Percentiles rank a stretch among this genome's conserved stretches.
Conservation (phyloP, 176 grass and related monocot species). For the Thinopyrum elongatum region DNA sequence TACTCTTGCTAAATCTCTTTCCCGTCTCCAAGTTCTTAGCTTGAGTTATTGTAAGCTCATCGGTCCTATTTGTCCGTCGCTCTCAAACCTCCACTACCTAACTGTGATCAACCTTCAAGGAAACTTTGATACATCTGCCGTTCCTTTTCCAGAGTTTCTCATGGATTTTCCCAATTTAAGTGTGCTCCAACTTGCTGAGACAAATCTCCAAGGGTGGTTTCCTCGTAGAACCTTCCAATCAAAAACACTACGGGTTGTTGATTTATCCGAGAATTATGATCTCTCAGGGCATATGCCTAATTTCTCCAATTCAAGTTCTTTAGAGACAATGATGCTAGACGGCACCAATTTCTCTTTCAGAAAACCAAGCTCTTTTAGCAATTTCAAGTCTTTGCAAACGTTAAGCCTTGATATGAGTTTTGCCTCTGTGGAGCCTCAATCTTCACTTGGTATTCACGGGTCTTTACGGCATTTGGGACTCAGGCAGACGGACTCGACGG, state of each 20-base stretch:
- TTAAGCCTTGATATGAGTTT: background rate
- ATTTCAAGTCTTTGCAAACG: background rate
- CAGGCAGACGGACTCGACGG: background rate
- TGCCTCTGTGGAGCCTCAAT: background rate
- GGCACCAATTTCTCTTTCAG: background rate
- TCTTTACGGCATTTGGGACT: background rate
- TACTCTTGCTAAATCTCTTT: background rate
- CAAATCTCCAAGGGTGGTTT: conserved; percentile 26
- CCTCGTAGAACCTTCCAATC: conserved; percentile 14
- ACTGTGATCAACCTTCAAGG: background rate
- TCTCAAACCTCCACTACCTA: background rate
- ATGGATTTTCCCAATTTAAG: conserved; percentile 9
- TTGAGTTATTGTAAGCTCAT: background rate
- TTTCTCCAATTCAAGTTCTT: background rate
- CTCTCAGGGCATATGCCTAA: background rate
- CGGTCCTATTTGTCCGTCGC: conserved; percentile 11
- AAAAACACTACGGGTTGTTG: conserved; percentile 10
- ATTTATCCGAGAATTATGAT: conserved; percentile 15
- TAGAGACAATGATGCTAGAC: background rate
- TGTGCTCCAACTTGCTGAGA: background rate
- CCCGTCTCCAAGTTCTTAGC: conserved; percentile 34
- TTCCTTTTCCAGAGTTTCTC: conserved; percentile 3
- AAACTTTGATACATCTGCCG: background rate
- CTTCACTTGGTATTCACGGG: background rate
- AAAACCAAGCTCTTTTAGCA: background rate